phyloP scores from a whole-genome alignment of 805 yeast genomes.

The Ogataea ramenticola region DNA sequence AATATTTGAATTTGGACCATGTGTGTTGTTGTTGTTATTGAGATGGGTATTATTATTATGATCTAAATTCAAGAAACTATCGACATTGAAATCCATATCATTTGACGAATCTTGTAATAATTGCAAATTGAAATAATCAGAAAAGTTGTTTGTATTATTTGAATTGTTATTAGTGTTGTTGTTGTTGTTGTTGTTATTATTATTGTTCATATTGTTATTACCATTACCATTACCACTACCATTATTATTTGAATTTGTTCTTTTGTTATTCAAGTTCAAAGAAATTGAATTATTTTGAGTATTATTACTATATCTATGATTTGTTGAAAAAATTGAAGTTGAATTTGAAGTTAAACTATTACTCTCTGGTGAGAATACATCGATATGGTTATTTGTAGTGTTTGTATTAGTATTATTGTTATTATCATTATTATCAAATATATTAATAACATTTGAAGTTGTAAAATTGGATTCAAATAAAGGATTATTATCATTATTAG shows the following conservation, averaged over 20 bases:
- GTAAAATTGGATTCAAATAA: conserved; percentile 9
- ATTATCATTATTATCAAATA: conserved; percentile 9
- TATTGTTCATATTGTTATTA: conserved; percentile 1
- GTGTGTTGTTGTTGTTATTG: conserved; percentile 5
- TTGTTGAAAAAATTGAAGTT: conserved; percentile 13
- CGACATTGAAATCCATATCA: conserved; percentile 22
- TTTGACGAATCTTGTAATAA: background rate
- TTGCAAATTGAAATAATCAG: conserved; percentile 1
- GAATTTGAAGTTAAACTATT: conserved; percentile 11
- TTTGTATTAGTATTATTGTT: background rate
- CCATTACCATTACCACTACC: background rate
- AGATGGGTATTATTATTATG: conserved; percentile 11
- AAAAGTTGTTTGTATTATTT: conserved; percentile 1
- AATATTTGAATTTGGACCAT: conserved; percentile 1
- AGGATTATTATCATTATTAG: conserved; percentile 9
- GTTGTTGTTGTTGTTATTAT: conserved; percentile 5
- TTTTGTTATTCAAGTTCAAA: background rate
- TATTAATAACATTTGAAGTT: conserved; percentile 18
- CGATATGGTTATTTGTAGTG: too few relatives aligned
- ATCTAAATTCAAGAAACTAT: conserved; percentile 25
- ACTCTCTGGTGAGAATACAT: conserved; percentile 7
- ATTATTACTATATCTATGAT: background rate
- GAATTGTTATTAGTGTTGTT: conserved; percentile 1
- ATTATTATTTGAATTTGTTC: background rate
- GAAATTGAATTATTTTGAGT: background rate